Base-by-base conservation (phyloP, 768 basidiomycete species). In the Mycena amicta region DNA sequence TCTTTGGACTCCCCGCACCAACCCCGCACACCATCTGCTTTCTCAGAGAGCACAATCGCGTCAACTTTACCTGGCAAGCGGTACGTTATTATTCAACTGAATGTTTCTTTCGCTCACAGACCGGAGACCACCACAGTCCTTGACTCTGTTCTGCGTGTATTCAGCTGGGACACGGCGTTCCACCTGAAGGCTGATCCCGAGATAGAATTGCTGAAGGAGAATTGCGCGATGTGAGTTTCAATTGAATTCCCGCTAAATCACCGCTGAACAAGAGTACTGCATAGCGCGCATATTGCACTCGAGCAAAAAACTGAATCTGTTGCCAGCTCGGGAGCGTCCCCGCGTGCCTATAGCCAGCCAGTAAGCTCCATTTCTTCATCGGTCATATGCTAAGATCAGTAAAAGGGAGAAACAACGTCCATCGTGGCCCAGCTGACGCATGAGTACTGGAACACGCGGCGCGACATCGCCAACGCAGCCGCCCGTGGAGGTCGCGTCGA, bases 401-500 rank as follows among this genome's bases (percentile, higher is more conserved):
- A n/a, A n/a, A n/a, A n/a, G n/a, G n/a, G n/a, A n/a, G n/a, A n/a
- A n/a, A n/a, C n/a, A n/a, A n/a, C n/a, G n/a, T n/a, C n/a, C n/a
- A 18, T 47, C 27, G 49, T 61, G 37, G 49, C 43, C 29, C 56
- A 53, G 40, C 56, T 61, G 2, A 51, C 52, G 2, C 55, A 37
- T 18, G 60, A 61, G 43, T 61, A 55, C 20, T 29, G 49, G 39
- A 50, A 53, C 31, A 53, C 52, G 4, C 57, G 41, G 8, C 40
- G 45, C 13, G 50, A 46, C 22, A 45, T 62, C 22, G 50, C 27
- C 25, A 53, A 52, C 8, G 61, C 56, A 23, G 61, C 57, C 13
- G 40, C 28, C 5, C 61, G 53, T 0, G 61, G 53, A 2, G 16
- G 20, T 3, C 31, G 30, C 5, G 8, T 54, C 1, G 57, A 55